Evolutionary conservation across 2,329 filamentous ascomycete genomes (phyloP).

Genomic region (Pyrenophora seminiperda): DNA sequence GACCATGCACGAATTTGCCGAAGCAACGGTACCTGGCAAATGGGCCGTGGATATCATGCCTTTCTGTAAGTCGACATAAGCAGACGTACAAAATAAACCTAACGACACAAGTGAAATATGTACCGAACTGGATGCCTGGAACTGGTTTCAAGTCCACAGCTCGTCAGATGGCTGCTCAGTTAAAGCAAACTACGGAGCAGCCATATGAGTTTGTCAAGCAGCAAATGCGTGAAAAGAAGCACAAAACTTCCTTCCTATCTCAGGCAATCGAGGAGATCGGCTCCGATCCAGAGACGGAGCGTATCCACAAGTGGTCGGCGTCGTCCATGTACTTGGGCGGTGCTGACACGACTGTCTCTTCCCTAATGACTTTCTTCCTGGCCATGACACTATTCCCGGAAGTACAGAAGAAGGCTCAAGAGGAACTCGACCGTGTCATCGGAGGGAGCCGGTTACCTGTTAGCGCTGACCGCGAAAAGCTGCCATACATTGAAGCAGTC

Average conservation of each 20-base stretch:
- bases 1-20: no score
- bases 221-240: constrained; percentile 43
- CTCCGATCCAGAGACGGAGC: constrained; percentile 40
- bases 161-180: constrained; percentile 41
- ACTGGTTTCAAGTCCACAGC: constrained; percentile 53
- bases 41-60: no score
- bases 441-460: constrained; percentile 54
- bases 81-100: background rate
- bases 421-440: constrained; percentile 56
- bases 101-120: constrained; percentile 37
- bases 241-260: constrained; percentile 50
- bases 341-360: constrained; percentile 54
- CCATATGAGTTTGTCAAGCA: constrained; percentile 54
- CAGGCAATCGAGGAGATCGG: constrained; percentile 46
- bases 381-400: constrained; percentile 58
- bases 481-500: constrained; percentile 48
- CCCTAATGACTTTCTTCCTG: constrained; percentile 54
- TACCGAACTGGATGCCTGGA: constrained; percentile 57
- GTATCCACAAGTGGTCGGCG: constrained; percentile 51
- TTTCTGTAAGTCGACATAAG: no score
- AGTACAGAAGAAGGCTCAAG: constrained; percentile 55
- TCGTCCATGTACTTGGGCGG: constrained; percentile 53
- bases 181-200: constrained; percentile 42
- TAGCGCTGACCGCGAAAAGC: constrained; percentile 52
- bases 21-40: no score